A percentile compares a stretch with the other conserved stretches of the same genome.
Conservation (phyloP, 2,329 filamentous ascomycete species). For the Seiridium unicorne region DNA sequence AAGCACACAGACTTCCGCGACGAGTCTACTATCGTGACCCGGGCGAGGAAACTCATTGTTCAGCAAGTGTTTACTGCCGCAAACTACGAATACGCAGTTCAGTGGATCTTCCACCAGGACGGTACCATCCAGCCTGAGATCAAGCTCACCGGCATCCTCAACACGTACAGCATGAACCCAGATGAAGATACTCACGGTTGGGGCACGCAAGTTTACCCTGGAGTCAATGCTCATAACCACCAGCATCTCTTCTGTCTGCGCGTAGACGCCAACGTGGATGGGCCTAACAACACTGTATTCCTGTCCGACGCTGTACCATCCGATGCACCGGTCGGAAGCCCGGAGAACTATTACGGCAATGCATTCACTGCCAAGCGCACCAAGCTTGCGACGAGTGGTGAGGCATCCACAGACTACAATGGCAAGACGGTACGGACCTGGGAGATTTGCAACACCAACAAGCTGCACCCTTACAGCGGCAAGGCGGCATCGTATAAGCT, state of each 20-base stretch:
- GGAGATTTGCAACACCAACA: slow-evolving; percentile 86
- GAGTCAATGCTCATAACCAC: slow-evolving; percentile 91
- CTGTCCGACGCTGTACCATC: slow-evolving; percentile 73
- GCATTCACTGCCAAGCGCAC: slow-evolving; percentile 86
- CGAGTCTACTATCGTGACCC: slow-evolving; percentile 80
- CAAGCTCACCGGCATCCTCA: slow-evolving; percentile 87
- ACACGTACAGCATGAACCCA: slow-evolving; percentile 80
- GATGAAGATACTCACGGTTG: slow-evolving; percentile 82
- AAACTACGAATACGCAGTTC: slow-evolving; percentile 82
- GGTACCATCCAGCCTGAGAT: slow-evolving; percentile 90
- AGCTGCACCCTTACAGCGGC: slow-evolving; percentile 80
- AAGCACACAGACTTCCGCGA: slow-evolving; percentile 95
- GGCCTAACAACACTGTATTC: slow-evolving; percentile 80
- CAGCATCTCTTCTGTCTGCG: slow-evolving; percentile 93
- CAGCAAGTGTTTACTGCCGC: slow-evolving; percentile 93
- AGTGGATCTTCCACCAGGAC: slow-evolving; percentile 57
- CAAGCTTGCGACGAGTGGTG: slow-evolving; percentile 67
- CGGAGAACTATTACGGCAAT: slow-evolving; percentile 86
- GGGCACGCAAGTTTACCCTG: slow-evolving; percentile 89
- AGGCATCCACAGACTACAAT: slow-evolving; percentile 77
- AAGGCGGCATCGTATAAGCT: slow-evolving; percentile 88
- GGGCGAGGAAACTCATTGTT: slow-evolving; percentile 80
- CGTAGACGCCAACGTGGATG: slow-evolving; percentile 84
- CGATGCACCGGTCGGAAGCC: slow-evolving; percentile 72
- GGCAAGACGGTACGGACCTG: slow-evolving; percentile 77